Conservation (phyloP, 2,329 filamentous ascomycete species). For the Bipolaris gigantea region DNA sequence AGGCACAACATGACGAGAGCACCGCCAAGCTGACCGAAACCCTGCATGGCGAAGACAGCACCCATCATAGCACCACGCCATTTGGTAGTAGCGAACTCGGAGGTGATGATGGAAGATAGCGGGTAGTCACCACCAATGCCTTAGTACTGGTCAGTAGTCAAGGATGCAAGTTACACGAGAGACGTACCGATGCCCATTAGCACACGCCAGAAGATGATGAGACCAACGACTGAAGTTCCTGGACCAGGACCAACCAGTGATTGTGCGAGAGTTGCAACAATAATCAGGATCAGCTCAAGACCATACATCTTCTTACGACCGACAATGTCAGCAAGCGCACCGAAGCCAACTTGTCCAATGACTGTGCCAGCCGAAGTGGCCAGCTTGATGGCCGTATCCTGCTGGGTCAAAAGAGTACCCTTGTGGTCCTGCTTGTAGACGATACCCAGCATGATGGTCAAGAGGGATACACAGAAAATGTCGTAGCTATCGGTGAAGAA, state of each 20-base stretch:
- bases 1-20: conserved; percentile 42
- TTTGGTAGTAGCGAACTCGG: conserved; percentile 48
- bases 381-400: conserved; percentile 86
- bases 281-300: conserved; percentile 46
- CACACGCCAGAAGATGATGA: conserved; percentile 48
- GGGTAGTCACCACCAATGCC: conserved; percentile 73
- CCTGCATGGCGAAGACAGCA: conserved; percentile 50
- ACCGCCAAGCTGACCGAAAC: conserved; percentile 47
- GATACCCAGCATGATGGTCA: conserved; percentile 71
- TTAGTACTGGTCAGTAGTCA: conserved; percentile 18
- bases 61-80: conserved; percentile 49
- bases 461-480: conserved; percentile 56
- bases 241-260: conserved; percentile 39
- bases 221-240: conserved; percentile 42
- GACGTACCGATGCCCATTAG: conserved; percentile 46
- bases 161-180: conserved; percentile 42
- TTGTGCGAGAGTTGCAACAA: conserved; percentile 45
- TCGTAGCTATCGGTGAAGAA: conserved; percentile 86
- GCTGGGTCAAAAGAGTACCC: conserved; percentile 60
- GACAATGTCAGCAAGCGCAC: conserved; percentile 65
- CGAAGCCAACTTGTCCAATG: conserved; percentile 76
- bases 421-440: conserved; percentile 65
- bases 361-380: conserved; percentile 83
- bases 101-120: conserved; percentile 80
- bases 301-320: conserved; percentile 86